phyloP scores from a whole-genome alignment of 371 early-diverging fungal genomes.

The Encephalitozoon cuniculi region DNA sequence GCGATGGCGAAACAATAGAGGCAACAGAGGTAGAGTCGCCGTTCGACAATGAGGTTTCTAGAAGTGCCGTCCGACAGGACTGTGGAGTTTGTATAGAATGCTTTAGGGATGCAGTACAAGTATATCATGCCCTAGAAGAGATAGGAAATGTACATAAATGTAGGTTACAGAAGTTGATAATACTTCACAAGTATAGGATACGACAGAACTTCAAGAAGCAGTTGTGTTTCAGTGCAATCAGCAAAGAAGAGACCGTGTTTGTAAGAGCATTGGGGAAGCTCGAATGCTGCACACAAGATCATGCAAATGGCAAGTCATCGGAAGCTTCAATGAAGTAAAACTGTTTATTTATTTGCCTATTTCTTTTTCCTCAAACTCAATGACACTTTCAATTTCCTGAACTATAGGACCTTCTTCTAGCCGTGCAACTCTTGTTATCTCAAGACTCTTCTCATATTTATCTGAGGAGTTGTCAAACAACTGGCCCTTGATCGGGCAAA shows the following conservation, averaged over 20 bases:
- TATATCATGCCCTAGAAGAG: background rate
- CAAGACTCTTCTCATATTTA: background rate
- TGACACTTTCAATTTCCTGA: slow-evolving; percentile 6
- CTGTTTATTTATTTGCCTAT: slow-evolving; percentile 3
- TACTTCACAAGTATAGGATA: background rate
- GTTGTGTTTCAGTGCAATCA: background rate
- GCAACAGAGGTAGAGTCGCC: background rate
- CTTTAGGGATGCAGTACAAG: background rate
- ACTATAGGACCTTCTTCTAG: slow-evolving; percentile 9
- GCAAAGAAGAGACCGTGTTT: background rate
- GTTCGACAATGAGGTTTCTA: background rate
- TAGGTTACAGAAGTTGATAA: background rate
- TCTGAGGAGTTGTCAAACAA: slow-evolving; percentile 11
- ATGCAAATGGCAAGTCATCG: background rate
- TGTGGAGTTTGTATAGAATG: background rate
- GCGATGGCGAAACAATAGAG: background rate
- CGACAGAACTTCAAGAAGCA: background rate
- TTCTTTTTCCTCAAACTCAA: slow-evolving; percentile 9
- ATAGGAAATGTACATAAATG: background rate
- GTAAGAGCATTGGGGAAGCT: background rate
- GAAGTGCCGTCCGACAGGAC: background rate
- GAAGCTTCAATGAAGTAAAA: background rate
- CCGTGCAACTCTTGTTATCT: background rate
- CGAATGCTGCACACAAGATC: background rate
- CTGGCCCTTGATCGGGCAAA: slow-evolving; percentile 21